Conservation (phyloP, 176 grass and related monocot genomes). For the Raddia guianensis region DNA sequence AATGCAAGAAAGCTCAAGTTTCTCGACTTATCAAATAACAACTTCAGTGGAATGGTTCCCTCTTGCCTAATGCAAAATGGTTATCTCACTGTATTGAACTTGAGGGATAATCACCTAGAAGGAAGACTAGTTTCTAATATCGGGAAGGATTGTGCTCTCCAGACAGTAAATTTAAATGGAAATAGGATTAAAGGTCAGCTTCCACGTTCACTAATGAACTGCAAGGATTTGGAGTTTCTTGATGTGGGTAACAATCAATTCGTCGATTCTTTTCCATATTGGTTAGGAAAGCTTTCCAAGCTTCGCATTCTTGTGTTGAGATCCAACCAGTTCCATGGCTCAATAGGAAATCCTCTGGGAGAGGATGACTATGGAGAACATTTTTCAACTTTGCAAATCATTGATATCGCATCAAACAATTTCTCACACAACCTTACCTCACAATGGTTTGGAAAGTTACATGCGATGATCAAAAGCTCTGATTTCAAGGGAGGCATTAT, state of each 20-base stretch:
- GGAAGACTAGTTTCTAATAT: conserved; percentile 21
- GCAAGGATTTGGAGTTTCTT: background rate
- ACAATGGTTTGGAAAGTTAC: background rate
- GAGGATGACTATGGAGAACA: too few relatives aligned
- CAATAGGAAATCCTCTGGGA: background rate
- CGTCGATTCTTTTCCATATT: conserved; percentile 26
- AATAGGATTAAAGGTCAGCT: conserved; percentile 25
- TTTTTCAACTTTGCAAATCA: conserved; percentile 31
- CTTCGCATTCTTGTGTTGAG: conserved; percentile 20
- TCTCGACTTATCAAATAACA: conserved; percentile 41
- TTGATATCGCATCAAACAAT: conserved; percentile 36
- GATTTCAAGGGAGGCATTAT: background rate
- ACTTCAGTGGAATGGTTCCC: conserved; percentile 23
- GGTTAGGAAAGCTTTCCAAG: background rate
- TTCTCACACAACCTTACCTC: conserved; percentile 3
- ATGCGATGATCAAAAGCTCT: background rate
- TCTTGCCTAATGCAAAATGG: conserved; percentile 7
- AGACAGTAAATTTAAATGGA: conserved; percentile 34
- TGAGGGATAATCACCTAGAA: conserved; percentile 41
- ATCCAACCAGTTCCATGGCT: conserved; percentile 31
- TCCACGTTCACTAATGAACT: conserved; percentile 6
- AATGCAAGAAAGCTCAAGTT: fast-evolving
- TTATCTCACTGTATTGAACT: background rate
- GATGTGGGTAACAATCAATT: conserved; percentile 20
- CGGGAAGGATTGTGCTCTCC: background rate